Evolutionary conservation across 768 basidiomycete genomes (phyloP), one percentile per base, ranked within the genome.

Genomic region (Podaxis sp.): DNA sequence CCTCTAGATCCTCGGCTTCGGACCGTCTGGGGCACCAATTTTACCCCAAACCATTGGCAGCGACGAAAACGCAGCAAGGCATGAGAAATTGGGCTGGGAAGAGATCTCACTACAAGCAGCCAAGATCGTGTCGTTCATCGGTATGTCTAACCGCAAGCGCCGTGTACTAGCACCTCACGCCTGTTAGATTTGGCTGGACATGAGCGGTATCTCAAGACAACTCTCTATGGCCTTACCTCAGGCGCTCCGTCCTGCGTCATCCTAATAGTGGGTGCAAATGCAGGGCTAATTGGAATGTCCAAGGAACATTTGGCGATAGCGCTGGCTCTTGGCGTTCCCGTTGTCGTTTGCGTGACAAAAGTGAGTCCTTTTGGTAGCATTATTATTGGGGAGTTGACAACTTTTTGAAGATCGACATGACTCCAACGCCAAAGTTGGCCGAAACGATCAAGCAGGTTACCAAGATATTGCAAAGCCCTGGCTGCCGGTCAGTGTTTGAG

Each of bases 281-380:
- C 97, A 1, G 93, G 93, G 7, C 73, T 94, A 46, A 93, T 94
- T 65, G 84, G 93, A 56, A 94, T 95, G 93, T 93, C 90, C 37
- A 95, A 98, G 75, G 97, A 99, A 73, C 97, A 99, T 74, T 78
- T 99, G 11, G 94, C 97, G 0, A 96, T 99, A 64, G 88, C 96
- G 2, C 80, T 99, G 1, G 97, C 97, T 4, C 76, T 99, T 56
- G 93, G 89, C 69, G 92, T 99, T 1, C 97, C 97, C 2, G 88
- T 99, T 22, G 87, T 94, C 10, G 91, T 96, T 49, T 95, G 94
- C 73, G 89, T 99, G 62, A 98, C 96, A 3, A 99, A 99, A 84
- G 93, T 91, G 64, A 51, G 73, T 50, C 33, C 38, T 4, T 12
- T 28, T 51, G 24, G 62, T 36, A n/a, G n/a, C 36, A 54, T 7